Percentiles rank a stretch among this genome's conserved stretches.
phyloP scores from a whole-genome alignment of 2,329 filamentous ascomycete species.

The Trichoderma asperellum region DNA sequence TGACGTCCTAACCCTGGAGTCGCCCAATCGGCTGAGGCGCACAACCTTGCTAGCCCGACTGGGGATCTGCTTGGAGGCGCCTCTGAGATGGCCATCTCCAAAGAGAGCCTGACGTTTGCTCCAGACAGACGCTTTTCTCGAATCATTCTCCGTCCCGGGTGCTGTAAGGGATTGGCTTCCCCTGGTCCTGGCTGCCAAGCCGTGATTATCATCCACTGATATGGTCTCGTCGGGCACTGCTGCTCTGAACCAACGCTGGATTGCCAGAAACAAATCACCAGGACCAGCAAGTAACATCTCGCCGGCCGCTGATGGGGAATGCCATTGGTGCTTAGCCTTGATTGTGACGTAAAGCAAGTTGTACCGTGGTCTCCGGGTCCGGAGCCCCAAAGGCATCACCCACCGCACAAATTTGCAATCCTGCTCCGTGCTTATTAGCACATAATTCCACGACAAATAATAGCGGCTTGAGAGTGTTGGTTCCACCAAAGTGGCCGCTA shows the following conservation, averaged over 20 bases:
- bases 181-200: slow-evolving; percentile 10
- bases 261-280: not conserved
- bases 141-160: slow-evolving; percentile 24
- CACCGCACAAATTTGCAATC: slow-evolving; percentile 2
- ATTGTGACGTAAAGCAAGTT: slow-evolving; percentile 15
- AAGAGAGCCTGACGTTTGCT: slow-evolving; percentile 22
- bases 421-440: not conserved
- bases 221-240: slow-evolving; percentile 6
- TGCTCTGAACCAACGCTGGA: not conserved
- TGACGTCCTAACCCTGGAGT: slow-evolving; percentile 30
- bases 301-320: not conserved
- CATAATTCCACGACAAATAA: not conserved
- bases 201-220: slow-evolving; percentile 10
- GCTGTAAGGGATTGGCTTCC: not conserved
- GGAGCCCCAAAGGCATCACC: not conserved
- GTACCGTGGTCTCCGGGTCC: not conserved
- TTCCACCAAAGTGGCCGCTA: not conserved
- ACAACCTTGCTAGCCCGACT: slow-evolving; percentile 28
- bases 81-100: slow-evolving; percentile 2
- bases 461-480: not conserved
- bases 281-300: slow-evolving; percentile 1
- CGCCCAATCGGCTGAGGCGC: slow-evolving; percentile 31
- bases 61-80: slow-evolving; percentile 12
- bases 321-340: slow-evolving; percentile 1
- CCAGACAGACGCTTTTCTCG: slow-evolving; percentile 18